Evolutionary conservation across 768 basidiomycete genomes (phyloP), one percentile per base, ranked within the genome.

Genomic region (Paxillus involutus): DNA sequence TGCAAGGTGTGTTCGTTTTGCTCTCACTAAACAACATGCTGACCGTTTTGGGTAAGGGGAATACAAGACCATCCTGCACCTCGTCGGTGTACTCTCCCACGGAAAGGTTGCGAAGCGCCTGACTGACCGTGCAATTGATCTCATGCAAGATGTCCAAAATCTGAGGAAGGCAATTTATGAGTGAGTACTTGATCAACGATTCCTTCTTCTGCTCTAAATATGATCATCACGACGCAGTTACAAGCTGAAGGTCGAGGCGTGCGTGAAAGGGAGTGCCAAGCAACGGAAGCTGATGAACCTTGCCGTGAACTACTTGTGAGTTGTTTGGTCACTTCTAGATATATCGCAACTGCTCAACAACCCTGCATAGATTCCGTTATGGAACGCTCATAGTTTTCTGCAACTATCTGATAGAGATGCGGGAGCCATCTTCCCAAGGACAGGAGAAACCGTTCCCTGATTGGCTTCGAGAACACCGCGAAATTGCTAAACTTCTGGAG

Each of bases 61-160:
- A 63, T 99, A 98, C 77, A 98, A 98, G 77, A 91, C 88, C 4
- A 97, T 98, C 58, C 74, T 99, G 40, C 94, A 95, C 58, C 87
- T 99, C 52, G 92, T 97, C 44, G 88, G 92, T 5, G 88, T 98
- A 11, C 80, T 98, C 30, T 89, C 91, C 8, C 82, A 95, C 62
- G 96, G 97, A 17, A 98, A 98, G 70, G 75, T 86, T 10, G 96
- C 97, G 11, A 99, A 99, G 71, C 83, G 85, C 40, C 69, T 98
- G 56, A 87, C 94, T 0, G 96, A 98, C 68, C 76, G 83, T 21
- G 93, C 89, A 2, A 85, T 97, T 60, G 95, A 98, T 71, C 72
- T 86, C 60, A 94, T 94, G 91, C 89, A 91, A 72, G 94, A 95
- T 58, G 95, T 99, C 0, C 97, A 99, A 71, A 99, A 99, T 66